Base-by-base conservation (phyloP, 805 yeast species). In the Nematodospora valgi region DNA sequence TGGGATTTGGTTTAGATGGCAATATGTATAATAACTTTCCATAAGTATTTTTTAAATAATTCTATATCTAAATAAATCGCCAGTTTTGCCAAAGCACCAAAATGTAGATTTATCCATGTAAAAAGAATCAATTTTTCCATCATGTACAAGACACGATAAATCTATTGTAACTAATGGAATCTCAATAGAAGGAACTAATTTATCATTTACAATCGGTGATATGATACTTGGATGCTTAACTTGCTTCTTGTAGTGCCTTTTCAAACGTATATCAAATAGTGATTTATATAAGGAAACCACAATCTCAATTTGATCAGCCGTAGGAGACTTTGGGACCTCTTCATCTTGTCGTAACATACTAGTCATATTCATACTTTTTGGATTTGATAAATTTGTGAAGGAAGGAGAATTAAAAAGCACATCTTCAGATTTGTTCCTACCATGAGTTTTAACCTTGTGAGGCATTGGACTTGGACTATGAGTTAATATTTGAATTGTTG, bases 1-100 rank as follows among this genome's bases (percentile, higher is more conserved):
- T 68, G 17, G 68, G 71, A 4, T 67, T 64, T 48, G 73, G 73
- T 5, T 51, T 68, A 48, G 73, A 68, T 46, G 70, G 70, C 7
- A 54, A 31, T 19, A 18, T 38, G 15, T 26, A 19, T 16, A 24
- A 24, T 23, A 14, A 14, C 13, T 28, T 14, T 21, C 18, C 12
- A 13, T 24, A 9, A 16, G n/a, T n/a, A n/a, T n/a, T n/a, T 23
- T 25, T 28, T 25, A 20, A 28, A 25, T 32, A 22, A 32, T 51
- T 31, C 30, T 33, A 38, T 57, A 64, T 30, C 52, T 54, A 44
- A 66, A 64, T 4, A 66, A 51, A 46, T 67, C 72, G 3, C 72
- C 72, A 33, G 53, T 58, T 35, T 58, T 62, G 6, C 62, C 62
- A 46, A 56, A 62, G 27, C 64, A 51, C 70, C 69, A 64, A 37